A percentile compares a stretch with the other conserved stretches of the same genome.
Evolutionary conservation across 257 asterid species (phyloP).

Genomic region (Penstemon newberryi): DNA sequence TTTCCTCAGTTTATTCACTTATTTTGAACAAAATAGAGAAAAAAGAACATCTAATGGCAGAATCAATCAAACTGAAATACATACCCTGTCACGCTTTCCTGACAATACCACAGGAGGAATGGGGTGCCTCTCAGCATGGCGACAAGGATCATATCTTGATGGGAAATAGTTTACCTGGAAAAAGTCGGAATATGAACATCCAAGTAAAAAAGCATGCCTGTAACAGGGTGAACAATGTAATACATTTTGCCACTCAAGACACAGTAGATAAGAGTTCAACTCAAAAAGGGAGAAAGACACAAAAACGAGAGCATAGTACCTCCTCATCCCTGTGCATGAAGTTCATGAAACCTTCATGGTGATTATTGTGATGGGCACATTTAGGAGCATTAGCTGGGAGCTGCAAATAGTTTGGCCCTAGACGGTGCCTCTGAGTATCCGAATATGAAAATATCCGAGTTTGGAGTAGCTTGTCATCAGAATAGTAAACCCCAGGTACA

Average conservation of each 20-base stretch:
- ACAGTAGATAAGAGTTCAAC: too few species aligned
- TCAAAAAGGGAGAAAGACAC: background rate
- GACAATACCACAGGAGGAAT: constrained; percentile 48
- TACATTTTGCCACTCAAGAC: too few species aligned
- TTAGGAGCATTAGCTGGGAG: constrained; percentile 81
- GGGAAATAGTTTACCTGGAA: constrained; percentile 67
- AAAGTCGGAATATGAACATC: background rate
- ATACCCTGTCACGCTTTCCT: constrained; percentile 65
- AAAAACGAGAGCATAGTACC: constrained; percentile 32
- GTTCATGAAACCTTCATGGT: constrained; percentile 74
- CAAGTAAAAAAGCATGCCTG: too few species aligned
- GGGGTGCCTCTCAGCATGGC: constrained; percentile 63
- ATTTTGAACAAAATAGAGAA: too few species aligned
- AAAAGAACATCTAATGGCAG: too few species aligned
- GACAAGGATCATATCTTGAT: constrained; percentile 68
- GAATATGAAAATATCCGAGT: constrained; percentile 60
- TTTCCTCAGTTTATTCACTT: too few species aligned
- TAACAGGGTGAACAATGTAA: too few species aligned
- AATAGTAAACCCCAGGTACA: constrained; percentile 67
- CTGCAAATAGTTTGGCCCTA: constrained; percentile 74
- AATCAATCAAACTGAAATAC: constrained; percentile 1
- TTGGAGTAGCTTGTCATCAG: constrained; percentile 72
- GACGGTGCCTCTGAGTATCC: constrained; percentile 83
- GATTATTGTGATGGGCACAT: constrained; percentile 66
- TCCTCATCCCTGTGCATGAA: constrained; percentile 82